phyloP scores from a whole-genome alignment of 306 rosid species.

The Cucurbita argyrosperma region DNA sequence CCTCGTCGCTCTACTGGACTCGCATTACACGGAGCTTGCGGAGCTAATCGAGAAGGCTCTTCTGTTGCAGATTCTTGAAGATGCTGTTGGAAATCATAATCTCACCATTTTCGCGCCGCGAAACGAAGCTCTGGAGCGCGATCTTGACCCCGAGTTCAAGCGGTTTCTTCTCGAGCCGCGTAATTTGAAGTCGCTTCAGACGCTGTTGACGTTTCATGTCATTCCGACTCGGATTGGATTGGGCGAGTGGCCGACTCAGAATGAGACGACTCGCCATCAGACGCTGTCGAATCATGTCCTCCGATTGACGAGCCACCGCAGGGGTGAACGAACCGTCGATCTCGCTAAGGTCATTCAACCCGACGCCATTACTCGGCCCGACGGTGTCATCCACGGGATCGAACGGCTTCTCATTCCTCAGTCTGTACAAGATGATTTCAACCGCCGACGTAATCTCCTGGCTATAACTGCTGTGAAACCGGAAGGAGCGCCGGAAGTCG shows the following conservation, averaged over 20 bases:
- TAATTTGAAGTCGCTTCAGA: conserved; percentile 46
- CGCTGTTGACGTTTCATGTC: conserved; percentile 41
- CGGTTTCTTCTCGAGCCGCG: conserved; percentile 59
- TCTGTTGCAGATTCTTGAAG: conserved; percentile 45
- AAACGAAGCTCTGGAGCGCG: conserved; percentile 57
- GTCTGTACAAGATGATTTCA: conserved; percentile 53
- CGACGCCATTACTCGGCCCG: conserved; percentile 41
- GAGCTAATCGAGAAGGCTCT: conserved; percentile 62
- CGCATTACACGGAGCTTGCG: conserved; percentile 63
- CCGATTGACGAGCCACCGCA: conserved; percentile 10
- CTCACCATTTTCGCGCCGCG: conserved; percentile 66
- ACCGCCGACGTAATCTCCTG: conserved; percentile 47
- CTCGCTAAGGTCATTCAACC: conserved; percentile 28
- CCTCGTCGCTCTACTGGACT: conserved; percentile 61
- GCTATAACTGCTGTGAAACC: conserved; percentile 64
- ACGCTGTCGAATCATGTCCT: conserved; percentile 23
- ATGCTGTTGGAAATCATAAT: conserved; percentile 39
- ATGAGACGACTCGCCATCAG: conserved; percentile 17
- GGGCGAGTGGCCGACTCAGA: neutral
- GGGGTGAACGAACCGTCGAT: conserved; percentile 31
- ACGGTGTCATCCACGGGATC: conserved; percentile 71
- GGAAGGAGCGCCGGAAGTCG: conserved; percentile 55
- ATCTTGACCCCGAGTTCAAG: conserved; percentile 60
- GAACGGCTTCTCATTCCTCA: conserved; percentile 46
- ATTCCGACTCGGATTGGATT: conserved; percentile 40